Evolutionary conservation across 352 stramenopile genomes (phyloP), one percentile per base, ranked within the genome.

Genomic region (Peronospora destructor): DNA sequence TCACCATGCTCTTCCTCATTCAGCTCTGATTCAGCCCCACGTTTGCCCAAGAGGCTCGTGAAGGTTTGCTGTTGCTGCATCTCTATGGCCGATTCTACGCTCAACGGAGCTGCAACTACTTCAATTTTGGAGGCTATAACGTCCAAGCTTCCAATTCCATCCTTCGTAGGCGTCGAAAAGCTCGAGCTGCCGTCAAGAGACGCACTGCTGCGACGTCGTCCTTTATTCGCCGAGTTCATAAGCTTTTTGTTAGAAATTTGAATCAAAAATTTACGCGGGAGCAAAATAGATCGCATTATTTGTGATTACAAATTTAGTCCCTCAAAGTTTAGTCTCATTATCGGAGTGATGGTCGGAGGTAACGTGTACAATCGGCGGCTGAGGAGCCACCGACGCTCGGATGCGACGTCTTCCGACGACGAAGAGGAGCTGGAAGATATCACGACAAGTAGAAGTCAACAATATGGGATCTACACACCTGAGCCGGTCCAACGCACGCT

Each of bases 401-500:
- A 43, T 28, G 53, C 52, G 49, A 64, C 61, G 19, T 64, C 57
- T 13, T 59, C 54, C 12, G 47, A 61, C 26, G 47, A 61, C 1
- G 42, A 49, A 11, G 40, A 61, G 12, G 56, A 63, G 2, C 11
- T 54, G 28, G 30, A 55, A 16, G 33, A 39, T 16, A 32, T 55
- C 9, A 44, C 44, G 14, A 53, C 40, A 12, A 43, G 32, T 12
- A 34, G 25, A 2, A 52, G 39, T 21, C 42, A 36, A 1, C 44
- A 44, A n/a, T 57, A 61, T 17, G 61, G 50, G 0, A 63, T 67
- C 10, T 60, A 59, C 25, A 85, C 77, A 17, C 73, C 77, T 9
- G 64, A 73, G 28, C 70, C 73, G 0, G 71, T 88, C 40, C 77
- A 84, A 37, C 68, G 75, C 25, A 84, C 71, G 46, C 61, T 88